These are phyloP conservation scores for Entonaema liquescens DNA, from an alignment of 495 filamentous ascomycete species.

Conservation along the genomic window DNA sequence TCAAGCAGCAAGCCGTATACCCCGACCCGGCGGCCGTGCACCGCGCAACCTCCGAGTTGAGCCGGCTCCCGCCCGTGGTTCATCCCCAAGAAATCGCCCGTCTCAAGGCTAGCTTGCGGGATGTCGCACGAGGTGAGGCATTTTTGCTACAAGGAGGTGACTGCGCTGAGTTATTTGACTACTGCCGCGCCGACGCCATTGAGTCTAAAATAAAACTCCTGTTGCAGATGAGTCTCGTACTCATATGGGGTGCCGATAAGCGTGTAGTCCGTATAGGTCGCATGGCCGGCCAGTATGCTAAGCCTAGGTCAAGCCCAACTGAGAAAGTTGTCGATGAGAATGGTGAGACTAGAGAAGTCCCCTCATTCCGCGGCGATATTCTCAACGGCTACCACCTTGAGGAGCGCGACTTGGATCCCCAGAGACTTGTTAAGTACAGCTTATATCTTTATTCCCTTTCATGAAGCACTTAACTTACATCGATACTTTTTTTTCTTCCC, in stretches of 20 bases:
- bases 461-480: background rate
- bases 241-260: conserved; percentile 90
- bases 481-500: background rate
- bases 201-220: conserved; percentile 96
- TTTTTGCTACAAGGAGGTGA: conserved; percentile 97
- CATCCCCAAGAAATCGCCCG: conserved; percentile 85
- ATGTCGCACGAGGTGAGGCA: conserved; percentile 90
- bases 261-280: conserved; percentile 93
- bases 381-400: conserved; percentile 83
- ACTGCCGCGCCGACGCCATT: conserved; percentile 88
- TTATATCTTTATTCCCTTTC: background rate
- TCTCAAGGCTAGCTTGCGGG: conserved; percentile 76
- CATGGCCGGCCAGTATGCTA: conserved; percentile 97
- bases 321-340: conserved; percentile 68
- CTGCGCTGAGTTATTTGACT: conserved; percentile 96
- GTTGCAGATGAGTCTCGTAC: conserved; percentile 92
- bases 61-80: conserved; percentile 85
- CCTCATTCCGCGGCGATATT: conserved; percentile 93
- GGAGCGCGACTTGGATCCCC: conserved; percentile 80
- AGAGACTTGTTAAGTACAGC: conserved; percentile 73
- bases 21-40: conserved; percentile 70
- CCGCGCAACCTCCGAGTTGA: conserved; percentile 73
- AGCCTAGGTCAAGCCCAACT: conserved; percentile 88
- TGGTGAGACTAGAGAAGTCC: conserved; percentile 71
- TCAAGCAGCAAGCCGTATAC: conserved; percentile 90